Evolutionary conservation across 2,329 filamentous ascomycete species (phyloP).

Genomic region (Colletotrichum sp.): DNA sequence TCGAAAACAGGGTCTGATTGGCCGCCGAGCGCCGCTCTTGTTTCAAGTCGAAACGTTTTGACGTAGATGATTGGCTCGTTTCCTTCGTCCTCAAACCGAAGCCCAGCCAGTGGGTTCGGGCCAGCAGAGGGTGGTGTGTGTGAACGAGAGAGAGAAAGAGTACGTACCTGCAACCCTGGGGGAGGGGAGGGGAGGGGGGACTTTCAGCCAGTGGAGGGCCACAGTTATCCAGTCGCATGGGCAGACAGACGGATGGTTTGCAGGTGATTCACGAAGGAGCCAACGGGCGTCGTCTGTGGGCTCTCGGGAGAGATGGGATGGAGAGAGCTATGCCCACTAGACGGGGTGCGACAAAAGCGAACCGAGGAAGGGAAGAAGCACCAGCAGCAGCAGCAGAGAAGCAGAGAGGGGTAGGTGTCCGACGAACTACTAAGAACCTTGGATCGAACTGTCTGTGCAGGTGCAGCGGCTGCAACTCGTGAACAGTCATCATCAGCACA

Average conservation of each 20-base stretch:
- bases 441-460: neutral
- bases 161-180: neutral
- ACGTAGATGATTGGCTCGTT: conserved; percentile 4
- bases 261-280: neutral
- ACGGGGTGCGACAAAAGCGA: neutral
- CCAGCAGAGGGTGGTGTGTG: neutral
- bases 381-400: neutral
- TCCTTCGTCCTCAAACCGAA: conserved; percentile 10
- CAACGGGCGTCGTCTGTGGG: conserved; percentile 1
- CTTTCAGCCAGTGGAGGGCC: neutral
- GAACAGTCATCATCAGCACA: neutral
- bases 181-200: neutral
- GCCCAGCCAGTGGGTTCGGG: conserved; percentile 4
- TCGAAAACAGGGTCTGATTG: conserved; percentile 13
- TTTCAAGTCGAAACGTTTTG: conserved; percentile 11
- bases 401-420: neutral
- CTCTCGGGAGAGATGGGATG: neutral
- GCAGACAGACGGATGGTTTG: neutral
- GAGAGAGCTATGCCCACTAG: neutral
- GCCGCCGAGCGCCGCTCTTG: conserved; percentile 1
- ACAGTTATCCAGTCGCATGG: neutral
- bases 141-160: neutral
- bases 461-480: neutral
- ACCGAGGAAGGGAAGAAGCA: neutral
- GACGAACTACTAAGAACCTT: neutral